A percentile compares a stretch with the other conserved stretches of the same genome.
phyloP scores from a whole-genome alignment of 352 stramenopile genomes.

The Globisporangium nodosum region DNA sequence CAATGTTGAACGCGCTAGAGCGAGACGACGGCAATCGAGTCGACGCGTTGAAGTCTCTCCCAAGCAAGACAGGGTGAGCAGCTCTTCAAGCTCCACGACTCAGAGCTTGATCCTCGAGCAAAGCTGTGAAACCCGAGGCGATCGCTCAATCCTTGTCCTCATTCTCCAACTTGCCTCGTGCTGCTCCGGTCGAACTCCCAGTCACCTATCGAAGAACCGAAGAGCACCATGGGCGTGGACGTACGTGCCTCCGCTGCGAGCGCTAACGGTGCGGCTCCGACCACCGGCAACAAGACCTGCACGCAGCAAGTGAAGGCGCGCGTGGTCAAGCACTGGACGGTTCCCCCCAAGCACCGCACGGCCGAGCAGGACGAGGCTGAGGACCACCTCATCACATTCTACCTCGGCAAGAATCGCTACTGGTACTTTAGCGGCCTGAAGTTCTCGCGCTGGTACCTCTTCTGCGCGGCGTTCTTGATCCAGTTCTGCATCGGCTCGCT shows the following conservation, averaged over 20 bases:
- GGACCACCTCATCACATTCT: conserved; percentile 44
- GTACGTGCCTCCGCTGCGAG: background rate
- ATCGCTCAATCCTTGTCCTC: background rate
- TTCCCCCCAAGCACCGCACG: conserved; percentile 31
- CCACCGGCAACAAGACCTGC: conserved; percentile 20
- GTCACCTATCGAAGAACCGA: background rate
- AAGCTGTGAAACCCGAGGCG: background rate
- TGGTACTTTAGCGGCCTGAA: conserved; percentile 29
- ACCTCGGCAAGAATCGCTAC: conserved; percentile 47
- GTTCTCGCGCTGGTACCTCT: conserved; percentile 65
- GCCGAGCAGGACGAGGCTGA: conserved; percentile 47
- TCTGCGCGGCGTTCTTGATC: conserved; percentile 56
- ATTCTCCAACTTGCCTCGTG: conserved; percentile 23
- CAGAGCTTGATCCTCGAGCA: background rate
- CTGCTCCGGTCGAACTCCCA: background rate
- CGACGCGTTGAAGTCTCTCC: background rate
- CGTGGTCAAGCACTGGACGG: conserved; percentile 44
- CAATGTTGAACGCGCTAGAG: conserved; percentile 8
- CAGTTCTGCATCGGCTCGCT: conserved; percentile 73
- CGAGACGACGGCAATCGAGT: background rate
- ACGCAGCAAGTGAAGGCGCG: conserved; percentile 20
- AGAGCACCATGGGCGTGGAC: conserved; percentile 17
- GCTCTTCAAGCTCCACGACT: background rate
- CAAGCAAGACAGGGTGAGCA: background rate
- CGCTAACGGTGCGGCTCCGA: conserved; percentile 9